Percentiles rank a stretch among this genome's conserved stretches.
phyloP scores from a whole-genome alignment of 208 protist genomes.

The Leishmania lainsoni region DNA sequence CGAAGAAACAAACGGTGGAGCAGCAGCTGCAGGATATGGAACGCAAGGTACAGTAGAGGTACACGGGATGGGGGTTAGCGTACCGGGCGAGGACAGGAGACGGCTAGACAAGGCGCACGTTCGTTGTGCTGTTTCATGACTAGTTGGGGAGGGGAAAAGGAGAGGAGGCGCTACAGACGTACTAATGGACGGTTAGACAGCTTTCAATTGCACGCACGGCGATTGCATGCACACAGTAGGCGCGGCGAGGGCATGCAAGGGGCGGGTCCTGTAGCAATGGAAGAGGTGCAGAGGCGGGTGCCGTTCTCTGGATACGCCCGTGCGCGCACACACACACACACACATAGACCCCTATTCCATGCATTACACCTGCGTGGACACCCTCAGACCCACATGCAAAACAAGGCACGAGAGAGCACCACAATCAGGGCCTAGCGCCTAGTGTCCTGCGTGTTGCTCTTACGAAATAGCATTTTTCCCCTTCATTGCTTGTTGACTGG shows the following conservation, averaged over 20 bases:
- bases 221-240: neutral
- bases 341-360: neutral
- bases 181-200: neutral
- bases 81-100: neutral
- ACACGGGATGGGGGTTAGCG: neutral
- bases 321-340: neutral
- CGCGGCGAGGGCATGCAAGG: neutral
- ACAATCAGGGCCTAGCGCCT: neutral
- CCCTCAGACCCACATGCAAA: neutral
- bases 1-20: constrained; percentile 28
- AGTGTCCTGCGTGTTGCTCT: neutral
- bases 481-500: neutral
- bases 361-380: neutral
- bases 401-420: neutral
- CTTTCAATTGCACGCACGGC: too few relatives aligned
- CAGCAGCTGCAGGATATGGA: constrained; percentile 30
- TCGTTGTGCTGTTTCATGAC: neutral
- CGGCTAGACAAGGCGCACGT: neutral
- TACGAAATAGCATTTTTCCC: neutral
- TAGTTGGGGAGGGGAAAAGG: neutral
- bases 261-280: neutral
- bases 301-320: neutral
- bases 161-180: neutral
- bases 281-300: neutral
- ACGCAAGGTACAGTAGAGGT: constrained; percentile 44